Conservation (phyloP, 805 yeast genomes). For the Candida gorgasii region DNA sequence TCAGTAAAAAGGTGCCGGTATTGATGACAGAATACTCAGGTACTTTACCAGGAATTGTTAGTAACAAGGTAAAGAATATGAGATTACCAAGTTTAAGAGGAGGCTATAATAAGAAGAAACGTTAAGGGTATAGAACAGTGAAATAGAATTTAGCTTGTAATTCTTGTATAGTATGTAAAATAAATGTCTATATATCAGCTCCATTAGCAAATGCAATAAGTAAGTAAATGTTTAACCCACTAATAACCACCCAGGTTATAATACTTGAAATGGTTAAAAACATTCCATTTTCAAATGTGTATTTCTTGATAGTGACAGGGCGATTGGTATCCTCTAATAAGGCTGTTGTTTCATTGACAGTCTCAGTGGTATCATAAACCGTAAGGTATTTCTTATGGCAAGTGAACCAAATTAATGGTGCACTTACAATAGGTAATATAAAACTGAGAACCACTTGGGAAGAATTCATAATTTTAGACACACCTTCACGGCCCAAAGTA, state of each 20-base stretch:
- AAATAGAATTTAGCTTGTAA: neutral
- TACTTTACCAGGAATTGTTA: conserved; percentile 63
- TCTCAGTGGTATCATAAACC: conserved; percentile 25
- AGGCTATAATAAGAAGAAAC: conserved; percentile 40
- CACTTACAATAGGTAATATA: conserved; percentile 44
- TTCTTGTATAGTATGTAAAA: conserved; percentile 8
- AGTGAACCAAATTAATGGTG: conserved; percentile 48
- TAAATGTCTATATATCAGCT: conserved; percentile 29
- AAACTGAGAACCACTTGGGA: conserved; percentile 47
- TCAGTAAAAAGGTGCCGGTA: conserved; percentile 58
- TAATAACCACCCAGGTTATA: conserved; percentile 42
- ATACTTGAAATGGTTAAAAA: conserved; percentile 33
- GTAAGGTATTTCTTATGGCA: conserved; percentile 41
- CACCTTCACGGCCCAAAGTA: conserved; percentile 44
- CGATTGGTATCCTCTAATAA: conserved; percentile 13
- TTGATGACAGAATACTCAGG: conserved; percentile 76
- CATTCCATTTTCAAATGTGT: conserved; percentile 41
- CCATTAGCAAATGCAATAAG: conserved; percentile 43
- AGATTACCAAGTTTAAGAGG: conserved; percentile 43
- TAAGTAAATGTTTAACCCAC: conserved; percentile 41
- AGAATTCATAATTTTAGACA: conserved; percentile 44
- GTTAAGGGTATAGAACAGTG: conserved; percentile 11
- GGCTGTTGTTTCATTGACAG: conserved; percentile 16
- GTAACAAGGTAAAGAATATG: conserved; percentile 20
- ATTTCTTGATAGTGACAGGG: conserved; percentile 21